A percentile compares a stretch with the other conserved stretches of the same genome.
These are phyloP conservation scores for Delitschia confertaspora DNA, from an alignment of 495 filamentous ascomycete species.

Conservation along the genomic window DNA sequence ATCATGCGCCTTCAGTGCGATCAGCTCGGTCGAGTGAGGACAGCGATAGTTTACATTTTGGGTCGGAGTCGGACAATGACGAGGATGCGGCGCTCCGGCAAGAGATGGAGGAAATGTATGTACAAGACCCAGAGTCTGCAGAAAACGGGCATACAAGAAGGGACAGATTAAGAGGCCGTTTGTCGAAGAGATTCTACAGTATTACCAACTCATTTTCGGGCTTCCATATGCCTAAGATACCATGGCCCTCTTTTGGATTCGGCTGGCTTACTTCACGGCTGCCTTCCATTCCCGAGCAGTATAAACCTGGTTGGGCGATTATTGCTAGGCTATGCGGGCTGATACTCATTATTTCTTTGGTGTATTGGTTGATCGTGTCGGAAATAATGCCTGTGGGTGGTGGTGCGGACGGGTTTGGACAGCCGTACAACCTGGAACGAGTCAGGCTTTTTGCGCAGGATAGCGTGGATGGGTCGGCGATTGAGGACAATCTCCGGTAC, in stretches of 20 bases:
- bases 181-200: conserved; percentile 49
- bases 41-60: conserved; percentile 25
- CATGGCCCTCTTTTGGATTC: conserved; percentile 14
- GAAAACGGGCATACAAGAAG: conserved; percentile 34
- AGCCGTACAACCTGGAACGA: conserved; percentile 56
- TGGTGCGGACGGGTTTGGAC: conserved; percentile 19
- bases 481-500: conserved; percentile 60
- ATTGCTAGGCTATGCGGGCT: conserved; percentile 62
- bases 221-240: conserved; percentile 21
- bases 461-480: conserved; percentile 55
- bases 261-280: conserved; percentile 6
- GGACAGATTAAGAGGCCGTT: conserved; percentile 30
- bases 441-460: conserved; percentile 62
- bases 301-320: conserved; percentile 29
- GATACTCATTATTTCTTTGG: conserved; percentile 59
- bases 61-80: conserved; percentile 21
- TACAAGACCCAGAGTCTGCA: conserved; percentile 57
- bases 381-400: conserved; percentile 56
- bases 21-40: conserved; percentile 51
- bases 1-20: conserved; percentile 64
- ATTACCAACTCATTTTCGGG: conserved; percentile 39
- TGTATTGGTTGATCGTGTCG: conserved; percentile 78
- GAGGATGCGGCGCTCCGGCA: conserved; percentile 55
- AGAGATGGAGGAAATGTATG: conserved; percentile 85
- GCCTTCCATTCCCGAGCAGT: conserved; percentile 31